Base-by-base conservation (phyloP, 805 yeast species). In the Teunomyces tritomae region DNA sequence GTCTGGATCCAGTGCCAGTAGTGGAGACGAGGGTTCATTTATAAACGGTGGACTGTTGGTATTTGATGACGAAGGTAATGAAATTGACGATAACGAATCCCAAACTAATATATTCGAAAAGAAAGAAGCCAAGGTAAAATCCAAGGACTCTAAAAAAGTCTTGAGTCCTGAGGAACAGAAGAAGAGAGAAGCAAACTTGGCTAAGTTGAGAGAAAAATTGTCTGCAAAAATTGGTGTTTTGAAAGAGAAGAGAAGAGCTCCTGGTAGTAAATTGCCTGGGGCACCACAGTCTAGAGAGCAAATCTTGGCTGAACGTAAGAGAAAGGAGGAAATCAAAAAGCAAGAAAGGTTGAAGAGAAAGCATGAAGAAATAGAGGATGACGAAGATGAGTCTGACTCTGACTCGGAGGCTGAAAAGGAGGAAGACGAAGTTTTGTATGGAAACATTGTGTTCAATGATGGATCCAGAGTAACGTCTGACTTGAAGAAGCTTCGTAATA, bases 261-360 rank as follows among this genome's bases (percentile, higher is more conserved):
- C 95, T 0, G 98, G 98, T 1, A 72, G 91, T 1, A 84, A 82
- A 40, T 82, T 76, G 4, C 73, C 77, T 4, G 96, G 97, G 20
- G 94, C 96, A 0, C 90, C 91, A 11, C 78, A 83, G 49, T 87
- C 92, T 8, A 77, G 97, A 66, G 95, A 89, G 55, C 91, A 85
- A 36, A 83, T 87, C 44, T 68, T 88, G 46, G 83, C 78, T 32
- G 87, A 83, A 55, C 80, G 96, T 51, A 73, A 74, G 53, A 62
- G 60, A 44, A 76, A 74, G 51, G 76, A 71, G 45, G 79, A 76
- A 47, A 56, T 65, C 48, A 78, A 73, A 62, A 63, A 68, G 54
- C 58, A 79, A 73, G 62, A 78, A 55, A 69, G 64, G 51, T 59
- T 68, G 52, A 75, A 73, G 58, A 64, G 76, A 56, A 69, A 66